Conservation (phyloP, 768 basidiomycete species). For the Pleurotus pulmonarius region DNA sequence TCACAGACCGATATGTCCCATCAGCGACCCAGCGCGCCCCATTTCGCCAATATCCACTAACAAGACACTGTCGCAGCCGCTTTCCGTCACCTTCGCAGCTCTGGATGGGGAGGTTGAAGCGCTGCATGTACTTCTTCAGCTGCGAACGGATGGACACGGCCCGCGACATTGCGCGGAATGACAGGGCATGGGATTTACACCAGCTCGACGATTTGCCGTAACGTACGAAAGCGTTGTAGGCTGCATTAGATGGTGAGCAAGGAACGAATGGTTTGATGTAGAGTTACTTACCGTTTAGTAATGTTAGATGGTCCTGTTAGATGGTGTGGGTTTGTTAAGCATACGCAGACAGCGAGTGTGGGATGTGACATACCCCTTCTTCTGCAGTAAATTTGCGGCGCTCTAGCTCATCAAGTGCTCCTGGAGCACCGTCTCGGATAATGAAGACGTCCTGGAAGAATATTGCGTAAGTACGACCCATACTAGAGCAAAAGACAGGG, state of each 20-base stretch:
- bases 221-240: slow-evolving; percentile 88
- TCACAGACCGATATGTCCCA: slow-evolving; percentile 87
- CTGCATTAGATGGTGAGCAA: slow-evolving; percentile 32
- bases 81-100: slow-evolving; percentile 90
- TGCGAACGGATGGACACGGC: slow-evolving; percentile 95
- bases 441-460: slow-evolving; percentile 76
- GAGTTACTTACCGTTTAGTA: slow-evolving; percentile 71
- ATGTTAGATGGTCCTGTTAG: slow-evolving; percentile 85
- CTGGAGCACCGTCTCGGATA: slow-evolving; percentile 80
- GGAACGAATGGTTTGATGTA: neutral
- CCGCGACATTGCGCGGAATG: slow-evolving; percentile 90
- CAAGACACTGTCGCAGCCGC: slow-evolving; percentile 81
- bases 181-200: slow-evolving; percentile 91
- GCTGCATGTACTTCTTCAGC: slow-evolving; percentile 89
- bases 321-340: slow-evolving; percentile 2
- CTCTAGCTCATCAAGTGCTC: slow-evolving; percentile 88
- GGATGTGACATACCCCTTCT: slow-evolving; percentile 72
- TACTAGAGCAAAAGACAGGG: neutral
- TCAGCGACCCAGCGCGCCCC: slow-evolving; percentile 89
- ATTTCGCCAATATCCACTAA: slow-evolving; percentile 92
- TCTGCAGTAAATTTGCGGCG: slow-evolving; percentile 95
- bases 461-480: too few species aligned
- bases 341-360: neutral
- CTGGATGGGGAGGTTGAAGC: slow-evolving; percentile 77
- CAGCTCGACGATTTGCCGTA: slow-evolving; percentile 84